These are phyloP conservation scores for Chaetomiaceae sp. DNA, from an alignment of 2,329 filamentous ascomycete genomes.

Conservation along the genomic window DNA sequence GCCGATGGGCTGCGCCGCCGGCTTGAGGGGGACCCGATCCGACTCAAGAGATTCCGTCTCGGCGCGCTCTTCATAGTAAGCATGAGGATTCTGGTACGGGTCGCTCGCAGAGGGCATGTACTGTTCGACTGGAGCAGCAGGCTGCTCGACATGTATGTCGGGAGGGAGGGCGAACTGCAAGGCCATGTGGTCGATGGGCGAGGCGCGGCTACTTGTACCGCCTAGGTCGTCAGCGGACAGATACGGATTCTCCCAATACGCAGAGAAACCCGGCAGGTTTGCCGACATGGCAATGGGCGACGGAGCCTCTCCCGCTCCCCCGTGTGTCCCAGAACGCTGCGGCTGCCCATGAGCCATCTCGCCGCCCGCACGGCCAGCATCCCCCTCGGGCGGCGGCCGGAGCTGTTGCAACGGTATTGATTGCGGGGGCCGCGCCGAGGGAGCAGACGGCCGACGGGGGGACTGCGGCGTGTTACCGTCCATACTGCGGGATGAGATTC, in stretches of 20 bases:
- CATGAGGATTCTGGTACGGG: constrained; percentile 29
- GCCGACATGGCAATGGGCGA: constrained; percentile 29
- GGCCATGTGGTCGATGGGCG: constrained; percentile 48
- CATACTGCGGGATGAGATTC: constrained; percentile 14
- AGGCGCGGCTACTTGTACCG: constrained; percentile 33
- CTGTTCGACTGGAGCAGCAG: constrained; percentile 24
- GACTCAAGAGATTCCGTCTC: constrained; percentile 45
- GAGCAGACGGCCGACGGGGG: constrained; percentile 28
- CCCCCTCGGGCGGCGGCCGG: constrained; percentile 26
- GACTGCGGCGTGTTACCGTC: constrained; percentile 25
- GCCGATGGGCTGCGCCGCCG: constrained; percentile 50
- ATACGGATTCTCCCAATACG: constrained; percentile 49
- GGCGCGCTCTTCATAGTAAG: constrained; percentile 38
- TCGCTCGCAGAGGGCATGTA: constrained; percentile 20
- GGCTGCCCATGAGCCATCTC: constrained; percentile 4
- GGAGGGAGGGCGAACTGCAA: constrained; percentile 51
- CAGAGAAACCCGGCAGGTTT: constrained; percentile 40
- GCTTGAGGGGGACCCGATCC: constrained; percentile 52
- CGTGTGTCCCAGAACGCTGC: constrained; percentile 1
- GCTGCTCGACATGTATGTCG: constrained; percentile 36
- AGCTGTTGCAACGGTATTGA: constrained; percentile 70
- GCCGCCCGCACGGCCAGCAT: constrained; percentile 13
- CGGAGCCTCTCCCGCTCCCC: constrained; percentile 13
- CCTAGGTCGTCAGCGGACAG: constrained; percentile 29
- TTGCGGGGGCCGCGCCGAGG: constrained; percentile 41